Evolutionary conservation across 2,329 filamentous ascomycete species (phyloP).

Genomic region (Neonectria magnoliae): DNA sequence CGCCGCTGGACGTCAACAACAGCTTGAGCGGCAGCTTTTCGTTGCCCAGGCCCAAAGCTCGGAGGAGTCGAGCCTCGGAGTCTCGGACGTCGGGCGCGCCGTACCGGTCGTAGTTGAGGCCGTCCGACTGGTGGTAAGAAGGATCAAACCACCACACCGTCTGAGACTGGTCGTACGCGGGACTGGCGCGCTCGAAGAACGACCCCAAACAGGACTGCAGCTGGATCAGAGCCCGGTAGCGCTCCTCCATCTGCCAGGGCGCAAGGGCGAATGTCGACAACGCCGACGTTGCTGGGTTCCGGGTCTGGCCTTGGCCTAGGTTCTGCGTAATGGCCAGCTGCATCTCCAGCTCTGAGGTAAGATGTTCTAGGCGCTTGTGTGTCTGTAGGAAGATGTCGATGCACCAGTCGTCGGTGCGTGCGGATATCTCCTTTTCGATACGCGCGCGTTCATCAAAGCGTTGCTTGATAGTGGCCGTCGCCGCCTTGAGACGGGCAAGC

Average conservation of each 20-base stretch:
- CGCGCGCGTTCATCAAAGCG: slow-evolving; percentile 25
- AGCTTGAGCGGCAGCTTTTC: slow-evolving; percentile 22
- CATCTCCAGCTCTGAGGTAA: slow-evolving; percentile 25
- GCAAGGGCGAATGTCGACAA: slow-evolving; percentile 16
- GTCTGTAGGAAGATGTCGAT: slow-evolving; percentile 19
- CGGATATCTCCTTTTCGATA: slow-evolving; percentile 24
- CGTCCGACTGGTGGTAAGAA: slow-evolving; percentile 24
- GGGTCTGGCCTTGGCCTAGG: neutral
- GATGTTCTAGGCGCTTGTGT: slow-evolving; percentile 13
- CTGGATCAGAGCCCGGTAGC: slow-evolving; percentile 24
- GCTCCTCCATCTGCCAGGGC: slow-evolving; percentile 27
- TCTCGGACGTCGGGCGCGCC: slow-evolving; percentile 19
- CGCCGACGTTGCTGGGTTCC: slow-evolving; percentile 3
- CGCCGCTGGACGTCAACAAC: slow-evolving; percentile 20
- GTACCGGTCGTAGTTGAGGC: slow-evolving; percentile 26
- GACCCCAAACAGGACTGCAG: slow-evolving; percentile 22
- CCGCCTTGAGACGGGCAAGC: slow-evolving; percentile 11
- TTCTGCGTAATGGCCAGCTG: slow-evolving; percentile 22
- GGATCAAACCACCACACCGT: slow-evolving; percentile 27
- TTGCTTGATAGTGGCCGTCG: slow-evolving; percentile 20
- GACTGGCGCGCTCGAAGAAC: slow-evolving; percentile 26
- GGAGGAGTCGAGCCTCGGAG: slow-evolving; percentile 15
- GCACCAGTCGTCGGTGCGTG: slow-evolving; percentile 24
- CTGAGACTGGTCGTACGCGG: slow-evolving; percentile 24
- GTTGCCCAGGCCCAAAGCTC: slow-evolving; percentile 11